These are phyloP conservation scores for Cruciata laevipes DNA, from an alignment of 257 asterid species.

Conservation along the genomic window DNA sequence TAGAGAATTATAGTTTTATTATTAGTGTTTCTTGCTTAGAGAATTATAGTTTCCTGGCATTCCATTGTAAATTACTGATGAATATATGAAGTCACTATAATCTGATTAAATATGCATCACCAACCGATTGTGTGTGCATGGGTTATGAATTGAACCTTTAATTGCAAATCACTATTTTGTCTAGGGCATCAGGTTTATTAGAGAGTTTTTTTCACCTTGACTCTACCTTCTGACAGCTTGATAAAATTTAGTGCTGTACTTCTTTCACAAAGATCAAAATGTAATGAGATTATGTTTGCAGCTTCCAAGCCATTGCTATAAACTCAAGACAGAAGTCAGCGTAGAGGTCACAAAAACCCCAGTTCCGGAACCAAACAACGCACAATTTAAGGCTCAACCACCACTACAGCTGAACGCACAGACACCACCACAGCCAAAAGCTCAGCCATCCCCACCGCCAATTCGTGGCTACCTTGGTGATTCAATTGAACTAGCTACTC, in stretches of 20 bases:
- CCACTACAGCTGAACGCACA: background rate
- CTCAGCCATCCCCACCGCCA: conserved; percentile 11
- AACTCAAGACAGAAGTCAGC: conserved; percentile 42
- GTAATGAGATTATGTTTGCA: conserved; percentile 16
- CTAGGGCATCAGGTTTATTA: background rate
- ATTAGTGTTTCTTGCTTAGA: background rate
- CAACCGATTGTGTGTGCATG: background rate
- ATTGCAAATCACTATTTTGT: background rate
- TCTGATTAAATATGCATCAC: background rate
- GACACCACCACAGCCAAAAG: background rate
- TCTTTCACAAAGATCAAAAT: background rate
- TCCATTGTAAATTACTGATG: background rate
- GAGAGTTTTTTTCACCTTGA: background rate
- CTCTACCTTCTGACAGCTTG: background rate
- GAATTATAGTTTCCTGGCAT: background rate
- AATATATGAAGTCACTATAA: background rate
- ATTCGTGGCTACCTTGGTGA: conserved; percentile 44
- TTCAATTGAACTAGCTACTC: conserved; percentile 55
- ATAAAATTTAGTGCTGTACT: background rate
- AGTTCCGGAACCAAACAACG: conserved; percentile 31
- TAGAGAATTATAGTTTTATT: no score
- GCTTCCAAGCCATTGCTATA: conserved; percentile 51
- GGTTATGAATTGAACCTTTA: background rate
- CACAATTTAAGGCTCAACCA: conserved; percentile 16
- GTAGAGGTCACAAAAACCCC: conserved; percentile 22